phyloP scores from a whole-genome alignment of 2,329 filamentous ascomycete species.

The Claviceps capensis region DNA sequence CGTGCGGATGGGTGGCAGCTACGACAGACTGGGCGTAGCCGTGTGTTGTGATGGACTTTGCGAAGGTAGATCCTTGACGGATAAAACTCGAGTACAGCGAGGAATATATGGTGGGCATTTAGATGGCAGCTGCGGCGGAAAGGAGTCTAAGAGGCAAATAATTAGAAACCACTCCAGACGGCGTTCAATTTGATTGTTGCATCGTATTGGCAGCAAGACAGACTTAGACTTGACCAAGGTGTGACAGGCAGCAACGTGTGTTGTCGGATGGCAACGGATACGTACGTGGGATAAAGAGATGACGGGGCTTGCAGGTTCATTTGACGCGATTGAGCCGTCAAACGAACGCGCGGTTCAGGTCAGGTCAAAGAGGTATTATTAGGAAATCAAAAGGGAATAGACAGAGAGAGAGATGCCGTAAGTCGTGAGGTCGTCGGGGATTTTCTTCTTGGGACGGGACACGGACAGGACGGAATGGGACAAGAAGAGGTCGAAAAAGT shows the following conservation, averaged over 20 bases:
- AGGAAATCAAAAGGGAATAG: constrained; percentile 6
- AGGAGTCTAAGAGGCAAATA: constrained; percentile 27
- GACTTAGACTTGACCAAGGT: not conserved
- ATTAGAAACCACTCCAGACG: not conserved
- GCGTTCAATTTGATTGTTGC: not conserved
- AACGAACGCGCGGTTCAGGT: constrained; percentile 65
- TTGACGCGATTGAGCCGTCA: constrained; percentile 77
- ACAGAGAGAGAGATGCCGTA: constrained; percentile 3
- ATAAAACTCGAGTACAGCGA: constrained; percentile 68
- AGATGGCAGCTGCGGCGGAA: constrained; percentile 54
- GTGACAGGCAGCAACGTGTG: not conserved
- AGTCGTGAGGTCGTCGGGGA: not conserved
- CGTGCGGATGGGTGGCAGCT: constrained; percentile 74
- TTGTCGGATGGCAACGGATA: constrained; percentile 1
- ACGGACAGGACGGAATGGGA: not conserved
- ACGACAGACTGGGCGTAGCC: constrained; percentile 97
- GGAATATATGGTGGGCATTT: constrained; percentile 74
- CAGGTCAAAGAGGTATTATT: constrained; percentile 13
- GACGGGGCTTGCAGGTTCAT: constrained; percentile 85
- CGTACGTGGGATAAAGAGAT: constrained; percentile 50
- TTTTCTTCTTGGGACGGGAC: not conserved
- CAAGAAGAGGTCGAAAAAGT: not conserved
- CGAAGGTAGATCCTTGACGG: constrained; percentile 74
- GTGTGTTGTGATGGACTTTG: constrained; percentile 92
- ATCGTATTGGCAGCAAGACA: no score